A percentile compares a stretch with the other conserved stretches of the same genome.
These are phyloP conservation scores for Ascochyta koolunga DNA, from an alignment of 2,329 filamentous ascomycete genomes.

Conservation along the genomic window DNA sequence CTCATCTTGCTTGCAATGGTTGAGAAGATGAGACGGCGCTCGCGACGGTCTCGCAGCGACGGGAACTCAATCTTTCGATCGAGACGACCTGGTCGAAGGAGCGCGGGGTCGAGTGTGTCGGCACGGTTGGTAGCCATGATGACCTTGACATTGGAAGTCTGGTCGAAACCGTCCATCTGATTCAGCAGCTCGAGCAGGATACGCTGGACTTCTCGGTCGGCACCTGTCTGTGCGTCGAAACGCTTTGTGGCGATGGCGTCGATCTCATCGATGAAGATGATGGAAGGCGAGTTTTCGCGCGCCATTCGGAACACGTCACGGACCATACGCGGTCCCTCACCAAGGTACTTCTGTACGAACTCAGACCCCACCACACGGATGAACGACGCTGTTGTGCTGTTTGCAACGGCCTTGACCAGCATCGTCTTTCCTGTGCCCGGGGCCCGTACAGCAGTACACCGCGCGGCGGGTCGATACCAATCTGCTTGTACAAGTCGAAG, in stretches of 20 bases:
- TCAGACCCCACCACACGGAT: slow-evolving; percentile 98
- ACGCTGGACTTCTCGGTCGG: slow-evolving; percentile 97
- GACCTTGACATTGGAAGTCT: slow-evolving; percentile 98
- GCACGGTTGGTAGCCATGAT: slow-evolving; percentile 99
- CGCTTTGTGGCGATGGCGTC: slow-evolving; percentile 99
- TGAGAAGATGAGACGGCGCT: slow-evolving; percentile 93
- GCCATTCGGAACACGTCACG: slow-evolving; percentile 99
- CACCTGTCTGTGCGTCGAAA: slow-evolving; percentile 97
- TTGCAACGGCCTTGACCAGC: slow-evolving; percentile 97
- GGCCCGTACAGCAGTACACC: slow-evolving; percentile 96
- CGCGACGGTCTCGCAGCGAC: slow-evolving; percentile 88
- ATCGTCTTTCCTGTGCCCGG: slow-evolving; percentile 97
- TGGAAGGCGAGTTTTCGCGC: slow-evolving; percentile 94
- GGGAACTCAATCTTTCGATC: slow-evolving; percentile 99
- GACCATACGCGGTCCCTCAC: slow-evolving; percentile 97
- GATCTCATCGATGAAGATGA: slow-evolving; percentile 99
- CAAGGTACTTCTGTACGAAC: slow-evolving; percentile 98
- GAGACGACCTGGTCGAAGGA: slow-evolving; percentile 91
- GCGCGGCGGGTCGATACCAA: slow-evolving; percentile 96
- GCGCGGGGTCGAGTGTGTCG: slow-evolving; percentile 92
- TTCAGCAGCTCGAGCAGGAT: slow-evolving; percentile 97
- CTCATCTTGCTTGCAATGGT: slow-evolving; percentile 99
- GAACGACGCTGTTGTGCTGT: slow-evolving; percentile 97
- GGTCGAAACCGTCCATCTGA: slow-evolving; percentile 99
- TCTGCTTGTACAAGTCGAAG: slow-evolving; percentile 98